These are phyloP conservation scores for Yamadazyma oceani DNA, from an alignment of 1,139 yeast species.

Conservation along the genomic window DNA sequence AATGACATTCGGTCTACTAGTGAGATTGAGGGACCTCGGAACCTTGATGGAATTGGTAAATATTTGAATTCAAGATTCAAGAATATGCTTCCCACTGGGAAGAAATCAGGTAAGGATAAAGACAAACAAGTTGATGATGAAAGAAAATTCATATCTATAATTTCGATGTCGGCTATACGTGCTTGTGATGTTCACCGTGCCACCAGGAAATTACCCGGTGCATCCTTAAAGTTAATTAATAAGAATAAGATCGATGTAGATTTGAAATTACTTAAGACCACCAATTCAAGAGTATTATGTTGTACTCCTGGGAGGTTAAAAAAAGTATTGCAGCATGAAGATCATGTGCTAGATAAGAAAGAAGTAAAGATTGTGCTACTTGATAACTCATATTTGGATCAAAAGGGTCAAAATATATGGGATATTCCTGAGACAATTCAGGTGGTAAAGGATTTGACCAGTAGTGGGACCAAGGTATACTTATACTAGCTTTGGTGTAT, in stretches of 20 bases:
- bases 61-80: slow-evolving; percentile 45
- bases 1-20: slow-evolving; percentile 51
- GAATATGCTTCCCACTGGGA: slow-evolving; percentile 42
- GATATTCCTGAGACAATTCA: slow-evolving; percentile 52
- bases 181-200: slow-evolving; percentile 74
- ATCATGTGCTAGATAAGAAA: slow-evolving; percentile 38
- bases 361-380: slow-evolving; percentile 60
- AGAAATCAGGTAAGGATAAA: slow-evolving; percentile 25
- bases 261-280: slow-evolving; percentile 47
- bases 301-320: slow-evolving; percentile 66
- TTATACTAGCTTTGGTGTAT: slow-evolving; percentile 49
- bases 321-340: slow-evolving; percentile 45
- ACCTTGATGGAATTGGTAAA: slow-evolving; percentile 44
- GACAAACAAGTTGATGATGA: slow-evolving; percentile 19
- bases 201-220: slow-evolving; percentile 51
- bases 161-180: slow-evolving; percentile 69
- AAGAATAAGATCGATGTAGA: slow-evolving; percentile 67
- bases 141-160: slow-evolving; percentile 49
- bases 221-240: slow-evolving; percentile 63
- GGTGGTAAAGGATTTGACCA: slow-evolving; percentile 41
- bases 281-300: slow-evolving; percentile 55
- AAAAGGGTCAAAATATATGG: slow-evolving; percentile 63
- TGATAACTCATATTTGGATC: slow-evolving; percentile 64
- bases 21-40: slow-evolving; percentile 47
- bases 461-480: slow-evolving; percentile 47